Evolutionary conservation across 2,329 filamentous ascomycete genomes (phyloP).

Genomic region (Thermomyces lanuginosus): DNA sequence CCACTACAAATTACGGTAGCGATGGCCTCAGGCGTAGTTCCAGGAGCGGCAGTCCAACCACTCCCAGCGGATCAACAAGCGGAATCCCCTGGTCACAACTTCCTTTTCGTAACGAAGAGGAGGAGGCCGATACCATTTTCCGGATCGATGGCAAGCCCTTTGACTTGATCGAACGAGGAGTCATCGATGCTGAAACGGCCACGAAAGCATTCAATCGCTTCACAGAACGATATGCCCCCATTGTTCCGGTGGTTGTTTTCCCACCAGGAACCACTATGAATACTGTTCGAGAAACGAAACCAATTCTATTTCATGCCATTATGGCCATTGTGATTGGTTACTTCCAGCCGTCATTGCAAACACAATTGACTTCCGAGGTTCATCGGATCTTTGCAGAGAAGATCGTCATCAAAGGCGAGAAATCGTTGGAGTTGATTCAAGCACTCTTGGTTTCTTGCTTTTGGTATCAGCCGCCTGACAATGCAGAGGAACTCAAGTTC

Average conservation of each 20-base stretch:
- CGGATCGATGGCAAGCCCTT: no score
- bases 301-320: constrained; percentile 43
- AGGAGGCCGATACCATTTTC: no score
- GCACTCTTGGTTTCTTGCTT: constrained; percentile 57
- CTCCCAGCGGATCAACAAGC: background rate
- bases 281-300: constrained; percentile 41
- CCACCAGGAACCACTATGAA: constrained; percentile 37
- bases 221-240: constrained; percentile 36
- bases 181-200: constrained; percentile 38
- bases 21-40: background rate
- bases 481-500: constrained; percentile 75
- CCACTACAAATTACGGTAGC: background rate
- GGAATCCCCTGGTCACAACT: no score
- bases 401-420: constrained; percentile 58
- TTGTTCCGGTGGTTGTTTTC: constrained; percentile 44
- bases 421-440: constrained; percentile 70
- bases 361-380: constrained; percentile 48
- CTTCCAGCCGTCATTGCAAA: constrained; percentile 41
- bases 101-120: no score
- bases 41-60: no score
- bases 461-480: constrained; percentile 73
- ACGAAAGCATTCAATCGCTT: constrained; percentile 43
- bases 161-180: constrained; percentile 33
- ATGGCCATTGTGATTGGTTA: constrained; percentile 38
- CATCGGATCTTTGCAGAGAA: constrained; percentile 59